These are phyloP conservation scores for Agrocybe praecox DNA, from an alignment of 768 basidiomycete species.

Conservation along the genomic window DNA sequence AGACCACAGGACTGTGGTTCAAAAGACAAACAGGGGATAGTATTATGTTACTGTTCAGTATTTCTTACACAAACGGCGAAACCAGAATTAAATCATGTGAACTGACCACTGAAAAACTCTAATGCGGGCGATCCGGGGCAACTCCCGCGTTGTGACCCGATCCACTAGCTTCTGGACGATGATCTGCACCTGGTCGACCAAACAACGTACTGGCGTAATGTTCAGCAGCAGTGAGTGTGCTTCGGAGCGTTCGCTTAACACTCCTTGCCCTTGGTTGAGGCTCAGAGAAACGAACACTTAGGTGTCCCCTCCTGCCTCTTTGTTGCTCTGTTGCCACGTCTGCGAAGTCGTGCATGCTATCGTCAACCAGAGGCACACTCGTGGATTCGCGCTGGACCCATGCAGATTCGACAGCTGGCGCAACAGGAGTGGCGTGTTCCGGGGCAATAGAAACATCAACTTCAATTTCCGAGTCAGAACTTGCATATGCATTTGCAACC, in stretches of 20 bases:
- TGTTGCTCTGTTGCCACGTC: constrained; percentile 30
- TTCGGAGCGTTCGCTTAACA: constrained; percentile 67
- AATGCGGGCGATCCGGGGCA: constrained; percentile 2
- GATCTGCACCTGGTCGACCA: constrained; percentile 44
- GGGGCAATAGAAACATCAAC: not conserved
- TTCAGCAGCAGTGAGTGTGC: constrained; percentile 70
- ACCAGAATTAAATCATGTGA: no score
- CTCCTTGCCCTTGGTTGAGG: constrained; percentile 44
- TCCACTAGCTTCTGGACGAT: constrained; percentile 19
- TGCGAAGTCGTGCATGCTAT: not conserved
- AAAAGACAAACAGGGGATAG: not conserved
- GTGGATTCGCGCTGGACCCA: constrained; percentile 12
- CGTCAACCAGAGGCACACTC: not conserved
- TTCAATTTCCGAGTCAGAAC: constrained; percentile 21
- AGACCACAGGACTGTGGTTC: not conserved
- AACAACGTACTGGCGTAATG: constrained; percentile 70
- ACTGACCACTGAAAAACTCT: not conserved
- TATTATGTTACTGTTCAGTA: not conserved
- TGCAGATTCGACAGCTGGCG: constrained; percentile 6
- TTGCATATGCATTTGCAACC: not conserved
- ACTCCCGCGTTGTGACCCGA: constrained; percentile 4
- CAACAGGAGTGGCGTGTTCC: constrained; percentile 11
- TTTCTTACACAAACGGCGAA: not conserved
- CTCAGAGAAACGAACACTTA: not conserved
- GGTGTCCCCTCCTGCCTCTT: constrained; percentile 20